These are phyloP conservation scores for Amaranthus cruentus DNA, from an alignment of 148 eudicot genomes.

Conservation along the genomic window DNA sequence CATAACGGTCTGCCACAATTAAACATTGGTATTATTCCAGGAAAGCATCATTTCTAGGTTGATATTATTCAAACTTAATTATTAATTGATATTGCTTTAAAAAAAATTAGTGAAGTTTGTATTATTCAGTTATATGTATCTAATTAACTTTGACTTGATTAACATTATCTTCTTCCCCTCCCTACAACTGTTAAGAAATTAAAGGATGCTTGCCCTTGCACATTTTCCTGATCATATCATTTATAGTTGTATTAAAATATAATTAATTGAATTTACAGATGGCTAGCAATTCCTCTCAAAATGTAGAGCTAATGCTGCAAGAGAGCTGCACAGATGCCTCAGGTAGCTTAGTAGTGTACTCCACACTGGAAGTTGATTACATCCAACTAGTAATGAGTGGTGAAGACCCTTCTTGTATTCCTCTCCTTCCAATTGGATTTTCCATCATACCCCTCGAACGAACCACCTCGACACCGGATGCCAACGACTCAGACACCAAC, in stretches of 20 bases:
- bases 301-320: slow-evolving; percentile 86
- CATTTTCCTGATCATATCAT: slow-evolving; percentile 1
- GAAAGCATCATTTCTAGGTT: too few relatives aligned
- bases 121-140: too few relatives aligned
- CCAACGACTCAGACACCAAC: background rate
- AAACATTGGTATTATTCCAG: too few relatives aligned
- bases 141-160: too few relatives aligned
- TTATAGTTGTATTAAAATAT: background rate
- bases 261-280: slow-evolving; percentile 42
- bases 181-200: too few relatives aligned
- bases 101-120: too few relatives aligned
- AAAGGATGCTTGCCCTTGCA: too few relatives aligned
- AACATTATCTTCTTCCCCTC: too few relatives aligned
- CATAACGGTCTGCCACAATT: too few relatives aligned
- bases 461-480: slow-evolving; percentile 1
- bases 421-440: slow-evolving; percentile 86
- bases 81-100: too few relatives aligned
- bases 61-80: too few relatives aligned
- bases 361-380: slow-evolving; percentile 77
- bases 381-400: slow-evolving; percentile 80
- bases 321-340: slow-evolving; percentile 93
- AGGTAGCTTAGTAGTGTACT: slow-evolving; percentile 76
- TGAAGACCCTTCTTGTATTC: slow-evolving; percentile 78
- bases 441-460: slow-evolving; percentile 47
- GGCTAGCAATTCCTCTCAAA: slow-evolving; percentile 93